Percentiles rank a stretch among this genome's conserved stretches.
These are phyloP conservation scores for Rhexocercosporidium sp. DNA, from an alignment of 2,329 filamentous ascomycete genomes.

Conservation along the genomic window DNA sequence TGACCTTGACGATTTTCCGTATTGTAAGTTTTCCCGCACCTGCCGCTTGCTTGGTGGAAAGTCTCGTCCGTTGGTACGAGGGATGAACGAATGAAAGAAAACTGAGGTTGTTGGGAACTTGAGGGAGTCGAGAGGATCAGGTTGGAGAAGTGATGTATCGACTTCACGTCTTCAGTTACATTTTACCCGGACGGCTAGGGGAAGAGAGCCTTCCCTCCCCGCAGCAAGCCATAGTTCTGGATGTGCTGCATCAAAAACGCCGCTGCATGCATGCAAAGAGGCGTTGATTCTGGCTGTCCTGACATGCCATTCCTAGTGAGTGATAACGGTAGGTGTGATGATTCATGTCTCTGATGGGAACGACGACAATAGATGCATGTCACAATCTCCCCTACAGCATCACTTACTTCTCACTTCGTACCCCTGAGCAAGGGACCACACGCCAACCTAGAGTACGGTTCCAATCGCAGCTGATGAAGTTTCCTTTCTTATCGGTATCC, in stretches of 20 bases:
- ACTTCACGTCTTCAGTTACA: too few species aligned
- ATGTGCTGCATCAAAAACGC: not conserved
- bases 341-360: not conserved
- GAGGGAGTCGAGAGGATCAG: not conserved
- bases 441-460: not conserved
- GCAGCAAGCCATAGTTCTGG: not conserved
- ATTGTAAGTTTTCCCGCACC: not conserved
- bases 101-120: not conserved
- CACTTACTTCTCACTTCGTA: not conserved
- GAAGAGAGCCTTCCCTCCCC: not conserved
- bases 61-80: not conserved
- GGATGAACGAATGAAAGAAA: too few species aligned
- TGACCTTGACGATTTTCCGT: not conserved
- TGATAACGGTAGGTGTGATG: not conserved
- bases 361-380: not conserved
- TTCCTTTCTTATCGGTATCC: too few species aligned
- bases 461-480: too few species aligned
- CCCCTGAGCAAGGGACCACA: not conserved
- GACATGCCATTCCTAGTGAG: too few species aligned
- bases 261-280: not conserved
- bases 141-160: not conserved
- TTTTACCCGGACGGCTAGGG: not conserved
- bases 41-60: slow-evolving; percentile 2
- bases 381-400: not conserved
- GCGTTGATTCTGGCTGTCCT: not conserved